Base-by-base conservation (phyloP, 208 protist genomes). In the Angomonas desouzai region DNA sequence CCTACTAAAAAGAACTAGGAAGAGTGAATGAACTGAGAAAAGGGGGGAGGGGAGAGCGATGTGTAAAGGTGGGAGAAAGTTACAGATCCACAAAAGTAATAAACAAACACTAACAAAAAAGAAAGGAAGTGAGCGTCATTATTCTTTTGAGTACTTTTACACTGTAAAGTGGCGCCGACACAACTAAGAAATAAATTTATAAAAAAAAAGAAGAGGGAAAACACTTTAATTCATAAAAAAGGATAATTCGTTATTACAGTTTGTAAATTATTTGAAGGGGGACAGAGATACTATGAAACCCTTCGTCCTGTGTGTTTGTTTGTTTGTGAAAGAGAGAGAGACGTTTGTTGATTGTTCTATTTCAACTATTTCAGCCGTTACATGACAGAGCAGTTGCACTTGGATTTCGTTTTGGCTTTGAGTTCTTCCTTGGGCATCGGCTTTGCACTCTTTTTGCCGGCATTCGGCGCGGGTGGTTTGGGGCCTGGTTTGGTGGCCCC, bases 331-430 rank as follows among this genome's bases (percentile, higher is more conserved):
- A 40, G n/a, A n/a, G n/a, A n/a, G n/a, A n/a, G n/a, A n/a, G n/a
- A n/a, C n/a, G n/a, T n/a, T n/a, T n/a, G n/a, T n/a, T n/a, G n/a
- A n/a, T n/a, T n/a, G n/a, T n/a, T n/a, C n/a, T n/a, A n/a, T n/a
- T n/a, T n/a, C n/a, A n/a, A 18, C 36, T 40, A 40, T 40, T 18
- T 40, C 36, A 18, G 13, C 9, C 6, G 36, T 23, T 57, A 57
- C 51, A 57, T 57, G 6, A 57, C 51, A 16, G 29, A 29, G 25
- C 51, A 57, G 29, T 57, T 34, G 25, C 51, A 57, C 45, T 51
- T 51, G 20, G 18, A 27, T 23, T 51, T 51, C n/a, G 45, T 23
- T 51, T 51, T 51, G 18, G 45, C 45, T 23, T 51, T 51, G 20
- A 51, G 45, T 16, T 27, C 45, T 23, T 51, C 45, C 45, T 51